phyloP scores from a whole-genome alignment of 768 basidiomycete species.

The Hygrophorus pudorinus region DNA sequence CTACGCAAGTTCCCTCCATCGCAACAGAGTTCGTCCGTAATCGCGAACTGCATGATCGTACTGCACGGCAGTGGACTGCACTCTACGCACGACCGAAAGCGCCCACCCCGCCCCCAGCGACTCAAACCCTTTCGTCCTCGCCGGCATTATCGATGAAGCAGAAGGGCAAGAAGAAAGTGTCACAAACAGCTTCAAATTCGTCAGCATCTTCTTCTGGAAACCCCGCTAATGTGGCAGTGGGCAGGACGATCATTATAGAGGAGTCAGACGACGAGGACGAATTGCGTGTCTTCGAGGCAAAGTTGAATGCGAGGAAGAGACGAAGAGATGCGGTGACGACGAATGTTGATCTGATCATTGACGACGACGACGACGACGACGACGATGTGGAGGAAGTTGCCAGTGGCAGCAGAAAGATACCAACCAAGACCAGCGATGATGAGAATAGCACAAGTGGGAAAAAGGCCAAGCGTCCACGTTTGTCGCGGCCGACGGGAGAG shows the following conservation, averaged over 20 bases:
- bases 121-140: conserved; percentile 14
- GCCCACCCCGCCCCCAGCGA: conserved; percentile 20
- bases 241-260: conserved; percentile 17
- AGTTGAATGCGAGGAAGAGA: not conserved
- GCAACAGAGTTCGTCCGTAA: conserved; percentile 60
- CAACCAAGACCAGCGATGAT: conserved; percentile 13
- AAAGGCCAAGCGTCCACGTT: conserved; percentile 6
- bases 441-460: conserved; percentile 8
- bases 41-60: conserved; percentile 63
- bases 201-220: not conserved
- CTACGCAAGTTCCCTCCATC: conserved; percentile 50
- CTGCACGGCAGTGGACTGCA: conserved; percentile 70
- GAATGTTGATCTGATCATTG: conserved; percentile 2
- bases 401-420: conserved; percentile 5
- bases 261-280: conserved; percentile 20
- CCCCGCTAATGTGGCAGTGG: not conserved
- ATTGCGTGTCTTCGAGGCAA: not conserved
- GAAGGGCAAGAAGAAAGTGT: conserved; percentile 28
- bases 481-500: conserved; percentile 22
- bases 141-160: conserved; percentile 15
- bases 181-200: not conserved
- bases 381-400: conserved; percentile 21
- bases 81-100: conserved; percentile 50
- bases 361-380: conserved; percentile 15
- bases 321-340: not conserved